These are phyloP conservation scores for Claviceps sorghi DNA, from an alignment of 2,329 filamentous ascomycete genomes.

Conservation along the genomic window DNA sequence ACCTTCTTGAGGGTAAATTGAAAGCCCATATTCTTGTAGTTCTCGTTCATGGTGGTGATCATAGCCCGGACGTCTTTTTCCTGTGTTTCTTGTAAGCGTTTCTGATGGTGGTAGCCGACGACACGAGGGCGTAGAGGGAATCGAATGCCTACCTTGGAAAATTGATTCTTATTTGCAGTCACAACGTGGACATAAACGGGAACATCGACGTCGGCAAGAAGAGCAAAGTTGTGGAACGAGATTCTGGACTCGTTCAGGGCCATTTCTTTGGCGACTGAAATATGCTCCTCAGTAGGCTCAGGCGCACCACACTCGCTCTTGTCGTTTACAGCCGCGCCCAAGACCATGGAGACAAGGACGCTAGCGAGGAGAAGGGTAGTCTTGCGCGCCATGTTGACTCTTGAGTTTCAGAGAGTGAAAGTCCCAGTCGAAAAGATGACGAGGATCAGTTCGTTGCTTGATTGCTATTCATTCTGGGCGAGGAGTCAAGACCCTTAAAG, in stretches of 20 bases:
- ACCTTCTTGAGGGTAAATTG: not conserved
- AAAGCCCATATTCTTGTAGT: not conserved
- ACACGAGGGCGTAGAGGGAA: not conserved
- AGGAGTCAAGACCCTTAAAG: not conserved
- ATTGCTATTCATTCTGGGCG: not conserved
- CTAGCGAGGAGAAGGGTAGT: not conserved
- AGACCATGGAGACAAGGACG: not conserved
- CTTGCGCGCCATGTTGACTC: not conserved
- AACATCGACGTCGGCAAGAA: not conserved
- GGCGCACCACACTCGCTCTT: constrained; percentile 1
- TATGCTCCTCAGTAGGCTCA: constrained; percentile 1
- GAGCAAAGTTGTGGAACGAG: not conserved
- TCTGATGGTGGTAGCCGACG: not conserved
- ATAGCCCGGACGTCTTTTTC: not conserved
- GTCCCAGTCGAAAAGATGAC: not conserved
- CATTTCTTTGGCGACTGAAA: not conserved
- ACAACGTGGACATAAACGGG: constrained; percentile 2
- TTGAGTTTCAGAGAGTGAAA: not conserved
- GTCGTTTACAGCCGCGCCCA: not conserved
- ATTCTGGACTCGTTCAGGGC: not conserved
- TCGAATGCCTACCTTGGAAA: not conserved
- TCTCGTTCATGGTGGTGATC: not conserved
- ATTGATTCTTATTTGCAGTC: not conserved
- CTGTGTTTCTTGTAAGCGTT: not conserved
- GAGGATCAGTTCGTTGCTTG: not conserved